Evolutionary conservation across 129 eudicot species (phyloP).

Genomic region (Heracleum sosnowskyi): DNA sequence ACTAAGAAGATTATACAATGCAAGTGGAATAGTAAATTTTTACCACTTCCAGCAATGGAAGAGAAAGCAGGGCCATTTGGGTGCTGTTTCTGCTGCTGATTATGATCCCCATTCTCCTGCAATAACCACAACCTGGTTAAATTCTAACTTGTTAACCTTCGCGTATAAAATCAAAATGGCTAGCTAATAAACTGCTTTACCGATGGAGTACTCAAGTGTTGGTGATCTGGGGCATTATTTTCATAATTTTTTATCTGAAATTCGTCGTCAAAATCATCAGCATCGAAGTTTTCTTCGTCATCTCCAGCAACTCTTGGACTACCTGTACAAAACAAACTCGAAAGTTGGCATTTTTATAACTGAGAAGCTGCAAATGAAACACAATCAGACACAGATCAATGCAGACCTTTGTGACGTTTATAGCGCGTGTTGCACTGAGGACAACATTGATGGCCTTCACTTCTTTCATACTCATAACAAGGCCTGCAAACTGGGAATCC

Average conservation of each 20-base stretch:
- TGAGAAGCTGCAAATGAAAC: not conserved
- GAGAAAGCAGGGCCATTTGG: conserved; percentile 58
- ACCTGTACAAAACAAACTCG: conserved; percentile 35
- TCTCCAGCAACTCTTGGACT: conserved; percentile 83
- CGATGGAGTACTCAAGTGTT: conserved; percentile 24
- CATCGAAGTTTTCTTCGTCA: conserved; percentile 66
- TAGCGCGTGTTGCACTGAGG: conserved; percentile 92
- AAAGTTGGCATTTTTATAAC: not conserved
- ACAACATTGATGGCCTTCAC: conserved; percentile 82
- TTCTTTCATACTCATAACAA: conserved; percentile 82
- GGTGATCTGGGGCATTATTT: conserved; percentile 24
- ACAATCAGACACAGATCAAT: not conserved
- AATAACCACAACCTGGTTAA: conserved; percentile 4
- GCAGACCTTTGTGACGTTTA: conserved; percentile 78
- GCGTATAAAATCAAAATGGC: not conserved
- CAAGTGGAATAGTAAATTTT: not conserved
- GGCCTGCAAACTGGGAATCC: conserved; percentile 92
- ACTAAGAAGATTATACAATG: not conserved
- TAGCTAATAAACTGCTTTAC: conserved; percentile 16
- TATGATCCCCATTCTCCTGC: conserved; percentile 66
- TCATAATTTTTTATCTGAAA: conserved; percentile 60
- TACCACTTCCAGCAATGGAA: conserved; percentile 90
- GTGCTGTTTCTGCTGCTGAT: conserved; percentile 39
- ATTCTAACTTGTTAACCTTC: not conserved
- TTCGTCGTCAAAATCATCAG: conserved; percentile 78